Conservation (phyloP, 352 stramenopile species). For the Phytophthora melonis region DNA sequence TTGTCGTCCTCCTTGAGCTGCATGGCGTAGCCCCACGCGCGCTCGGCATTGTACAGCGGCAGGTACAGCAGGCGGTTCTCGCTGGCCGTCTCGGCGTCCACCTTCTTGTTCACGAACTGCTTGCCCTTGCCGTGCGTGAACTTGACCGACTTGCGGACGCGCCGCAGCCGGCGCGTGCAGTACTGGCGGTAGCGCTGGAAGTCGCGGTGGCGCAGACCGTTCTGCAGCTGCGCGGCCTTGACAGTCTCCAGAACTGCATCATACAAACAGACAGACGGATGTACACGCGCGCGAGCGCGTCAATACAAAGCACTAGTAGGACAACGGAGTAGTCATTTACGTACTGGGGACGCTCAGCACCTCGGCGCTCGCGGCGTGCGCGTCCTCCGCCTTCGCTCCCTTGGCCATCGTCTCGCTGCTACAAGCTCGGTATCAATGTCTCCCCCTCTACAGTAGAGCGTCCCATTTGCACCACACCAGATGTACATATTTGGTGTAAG, state of each 20-base stretch:
- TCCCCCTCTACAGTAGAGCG: conserved; percentile 7
- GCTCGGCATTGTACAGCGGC: conserved; percentile 91
- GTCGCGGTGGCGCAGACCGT: conserved; percentile 90
- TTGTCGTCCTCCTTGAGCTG: conserved; percentile 92
- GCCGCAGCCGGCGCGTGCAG: conserved; percentile 86
- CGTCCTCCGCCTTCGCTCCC: conserved; percentile 40
- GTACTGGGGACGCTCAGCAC: conserved; percentile 64
- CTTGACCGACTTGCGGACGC: conserved; percentile 89
- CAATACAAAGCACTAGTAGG: background rate
- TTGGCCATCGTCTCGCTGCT: conserved; percentile 44
- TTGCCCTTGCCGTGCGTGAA: conserved; percentile 92
- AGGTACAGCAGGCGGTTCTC: conserved; percentile 86
- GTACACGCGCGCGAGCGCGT: conserved; percentile 6
- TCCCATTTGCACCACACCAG: background rate
- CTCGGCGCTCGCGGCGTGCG: conserved; percentile 35
- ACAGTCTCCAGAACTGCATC: conserved; percentile 84
- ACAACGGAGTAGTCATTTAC: background rate
- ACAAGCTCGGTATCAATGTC: conserved; percentile 24
- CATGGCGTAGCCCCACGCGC: conserved; percentile 93
- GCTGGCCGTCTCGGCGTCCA: conserved; percentile 80
- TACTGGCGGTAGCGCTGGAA: conserved; percentile 94
- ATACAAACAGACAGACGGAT: too few species aligned
- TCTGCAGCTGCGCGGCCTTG: conserved; percentile 91
- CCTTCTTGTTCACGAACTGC: conserved; percentile 83
- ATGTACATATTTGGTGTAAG: conserved; percentile 1